A percentile compares a stretch with the other conserved stretches of the same genome.
Conservation (phyloP, 805 yeast genomes). For the Danielia reshetovae region DNA sequence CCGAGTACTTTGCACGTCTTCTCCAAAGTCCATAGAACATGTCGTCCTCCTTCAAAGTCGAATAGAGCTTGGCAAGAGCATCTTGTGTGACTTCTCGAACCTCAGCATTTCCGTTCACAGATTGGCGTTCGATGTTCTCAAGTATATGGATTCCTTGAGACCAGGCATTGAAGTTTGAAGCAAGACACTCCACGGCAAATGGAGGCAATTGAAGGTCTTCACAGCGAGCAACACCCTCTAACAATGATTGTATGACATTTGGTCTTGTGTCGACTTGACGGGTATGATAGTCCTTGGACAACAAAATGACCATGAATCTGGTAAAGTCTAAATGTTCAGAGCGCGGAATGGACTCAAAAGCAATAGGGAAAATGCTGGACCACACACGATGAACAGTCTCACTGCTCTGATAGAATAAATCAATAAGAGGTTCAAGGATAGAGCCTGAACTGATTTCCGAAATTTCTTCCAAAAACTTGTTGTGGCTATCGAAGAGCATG, state of each 20-base stretch:
- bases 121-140: constrained; percentile 60
- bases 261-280: constrained; percentile 84
- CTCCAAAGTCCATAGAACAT: constrained; percentile 98
- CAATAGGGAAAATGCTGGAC: constrained; percentile 79
- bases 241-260: constrained; percentile 77
- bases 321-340: constrained; percentile 82
- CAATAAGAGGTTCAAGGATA: constrained; percentile 67
- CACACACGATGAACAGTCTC: constrained; percentile 79
- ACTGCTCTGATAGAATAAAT: constrained; percentile 77
- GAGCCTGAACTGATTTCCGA: constrained; percentile 48
- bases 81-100: constrained; percentile 84
- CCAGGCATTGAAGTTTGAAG: constrained; percentile 87
- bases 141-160: constrained; percentile 80
- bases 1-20: constrained; percentile 89
- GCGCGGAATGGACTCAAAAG: constrained; percentile 67
- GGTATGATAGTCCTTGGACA: constrained; percentile 90
- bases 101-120: constrained; percentile 63
- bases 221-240: constrained; percentile 79
- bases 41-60: constrained; percentile 87
- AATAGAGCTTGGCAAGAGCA: constrained; percentile 85
- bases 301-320: constrained; percentile 69
- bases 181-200: constrained; percentile 83
- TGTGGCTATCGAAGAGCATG: constrained; percentile 24
- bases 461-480: constrained; percentile 26
- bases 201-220: constrained; percentile 84